Conservation (phyloP, 2,329 filamentous ascomycete species). For the Alternaria longipes region DNA sequence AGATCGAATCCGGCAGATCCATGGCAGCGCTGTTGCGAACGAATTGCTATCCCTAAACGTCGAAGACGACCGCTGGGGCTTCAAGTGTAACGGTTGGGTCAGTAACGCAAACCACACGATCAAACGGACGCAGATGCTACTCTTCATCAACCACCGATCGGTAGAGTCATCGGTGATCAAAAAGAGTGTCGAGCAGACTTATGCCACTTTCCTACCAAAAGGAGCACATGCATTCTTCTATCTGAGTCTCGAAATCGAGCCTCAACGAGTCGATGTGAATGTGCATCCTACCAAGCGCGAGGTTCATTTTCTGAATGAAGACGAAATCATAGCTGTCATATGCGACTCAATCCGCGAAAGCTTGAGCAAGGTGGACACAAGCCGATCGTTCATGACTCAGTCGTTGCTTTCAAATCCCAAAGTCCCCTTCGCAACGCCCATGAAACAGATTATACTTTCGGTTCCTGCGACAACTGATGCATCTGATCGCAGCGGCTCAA, state of each 20-base stretch:
- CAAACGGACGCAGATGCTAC: conserved; percentile 84
- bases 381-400: conserved; percentile 93
- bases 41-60: conserved; percentile 82
- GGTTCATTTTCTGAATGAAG: conserved; percentile 96
- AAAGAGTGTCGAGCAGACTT: conserved; percentile 90
- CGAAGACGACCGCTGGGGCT: conserved; percentile 80
- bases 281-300: conserved; percentile 97
- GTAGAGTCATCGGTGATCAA: conserved; percentile 91
- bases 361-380: conserved; percentile 88
- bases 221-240: conserved; percentile 95
- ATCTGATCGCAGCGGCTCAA: conserved; percentile 40
- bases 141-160: conserved; percentile 96
- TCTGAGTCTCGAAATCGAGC: conserved; percentile 90
- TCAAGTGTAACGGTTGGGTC: conserved; percentile 80
- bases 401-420: conserved; percentile 69
- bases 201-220: conserved; percentile 87
- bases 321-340: conserved; percentile 89
- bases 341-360: conserved; percentile 81
- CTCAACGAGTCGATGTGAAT: conserved; percentile 92
- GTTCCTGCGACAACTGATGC: conserved; percentile 33
- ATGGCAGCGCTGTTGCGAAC: conserved; percentile 84
- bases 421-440: conserved; percentile 52
- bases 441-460: conserved; percentile 47
- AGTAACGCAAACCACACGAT: conserved; percentile 96
- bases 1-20: conserved; percentile 89